Evolutionary conservation across 2,329 filamentous ascomycete genomes (phyloP).

Genomic region (Ceratocystis harringtonii): DNA sequence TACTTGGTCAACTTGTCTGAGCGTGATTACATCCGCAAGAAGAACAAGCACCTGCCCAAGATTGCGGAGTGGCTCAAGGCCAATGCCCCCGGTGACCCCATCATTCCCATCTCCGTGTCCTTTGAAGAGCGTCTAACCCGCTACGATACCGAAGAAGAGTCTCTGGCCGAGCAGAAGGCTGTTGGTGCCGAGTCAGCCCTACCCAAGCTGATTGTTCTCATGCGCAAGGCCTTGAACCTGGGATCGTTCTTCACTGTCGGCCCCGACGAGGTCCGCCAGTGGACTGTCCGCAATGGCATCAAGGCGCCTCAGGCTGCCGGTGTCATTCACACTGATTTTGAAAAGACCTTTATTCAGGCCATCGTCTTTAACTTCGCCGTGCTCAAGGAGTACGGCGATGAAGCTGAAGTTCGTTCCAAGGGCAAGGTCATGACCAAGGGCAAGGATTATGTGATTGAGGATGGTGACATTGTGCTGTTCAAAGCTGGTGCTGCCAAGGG

Average conservation of each 20-base stretch:
- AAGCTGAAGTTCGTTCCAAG: conserved; percentile 76
- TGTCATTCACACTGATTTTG: conserved; percentile 96
- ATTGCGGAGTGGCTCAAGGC: conserved; percentile 92
- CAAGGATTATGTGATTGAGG: conserved; percentile 85
- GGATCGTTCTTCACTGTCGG: conserved; percentile 96
- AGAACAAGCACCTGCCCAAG: conserved; percentile 96
- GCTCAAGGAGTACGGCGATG: conserved; percentile 77
- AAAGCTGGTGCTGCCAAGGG: conserved; percentile 75
- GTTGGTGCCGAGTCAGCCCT: conserved; percentile 75
- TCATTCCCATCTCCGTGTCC: conserved; percentile 82
- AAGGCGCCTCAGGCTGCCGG: conserved; percentile 97
- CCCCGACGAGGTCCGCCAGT: conserved; percentile 90
- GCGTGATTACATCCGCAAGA: conserved; percentile 93
- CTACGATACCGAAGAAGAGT: conserved; percentile 63
- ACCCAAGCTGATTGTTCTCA: conserved; percentile 80
- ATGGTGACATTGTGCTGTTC: conserved; percentile 72
- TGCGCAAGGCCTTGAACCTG: conserved; percentile 83
- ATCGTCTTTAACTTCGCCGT: conserved; percentile 80
- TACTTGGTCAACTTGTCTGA: conserved; percentile 95
- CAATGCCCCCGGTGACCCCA: conserved; percentile 71
- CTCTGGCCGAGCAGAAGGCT: conserved; percentile 73
- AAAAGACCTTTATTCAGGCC: conserved; percentile 98
- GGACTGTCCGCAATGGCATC: conserved; percentile 89
- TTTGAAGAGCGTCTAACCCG: conserved; percentile 84
- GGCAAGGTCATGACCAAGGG: conserved; percentile 98